Percentiles rank a stretch among this genome's conserved stretches.
Conservation (phyloP, 495 filamentous ascomycete species). For the Thozetella sp. region DNA sequence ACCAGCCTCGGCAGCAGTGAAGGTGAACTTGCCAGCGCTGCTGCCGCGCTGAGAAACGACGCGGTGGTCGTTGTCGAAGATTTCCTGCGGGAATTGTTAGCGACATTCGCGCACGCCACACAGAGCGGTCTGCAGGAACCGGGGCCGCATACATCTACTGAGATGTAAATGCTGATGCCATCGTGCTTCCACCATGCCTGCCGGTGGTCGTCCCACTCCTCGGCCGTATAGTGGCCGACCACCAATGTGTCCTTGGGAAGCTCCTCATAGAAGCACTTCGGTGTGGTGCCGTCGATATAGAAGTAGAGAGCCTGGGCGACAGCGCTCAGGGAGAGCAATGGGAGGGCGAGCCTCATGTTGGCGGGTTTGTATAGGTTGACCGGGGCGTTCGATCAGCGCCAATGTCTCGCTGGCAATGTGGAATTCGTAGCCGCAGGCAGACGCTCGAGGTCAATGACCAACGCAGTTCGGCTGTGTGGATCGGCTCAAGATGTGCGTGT, state of each 20-base stretch:
- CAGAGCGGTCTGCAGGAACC: conserved; percentile 1
- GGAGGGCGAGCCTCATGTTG: conserved; percentile 52
- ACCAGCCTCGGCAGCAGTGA: conserved; percentile 90
- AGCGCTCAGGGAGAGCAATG: conserved; percentile 48
- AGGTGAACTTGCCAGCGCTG: conserved; percentile 85
- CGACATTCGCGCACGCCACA: not conserved
- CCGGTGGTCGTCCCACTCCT: conserved; percentile 71
- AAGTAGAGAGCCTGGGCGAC: conserved; percentile 85
- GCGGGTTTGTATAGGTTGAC: not conserved
- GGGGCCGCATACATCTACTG: conserved; percentile 66
- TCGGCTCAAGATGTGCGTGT: too few species aligned
- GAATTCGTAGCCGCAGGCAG: too few species aligned
- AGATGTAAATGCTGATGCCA: conserved; percentile 80
- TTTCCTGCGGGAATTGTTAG: conserved; percentile 55
- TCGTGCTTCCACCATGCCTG: conserved; percentile 69
- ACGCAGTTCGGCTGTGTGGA: too few species aligned
- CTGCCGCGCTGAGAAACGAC: conserved; percentile 84
- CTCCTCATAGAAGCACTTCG: conserved; percentile 97
- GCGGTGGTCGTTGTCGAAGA: conserved; percentile 97
- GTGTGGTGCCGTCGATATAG: conserved; percentile 82
- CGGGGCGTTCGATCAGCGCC: not conserved
- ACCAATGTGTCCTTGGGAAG: conserved; percentile 95
- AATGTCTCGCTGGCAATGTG: conserved; percentile 4
- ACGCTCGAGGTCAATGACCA: too few species aligned
- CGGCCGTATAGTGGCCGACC: conserved; percentile 85